Percentiles rank a stretch among this genome's conserved stretches.
phyloP scores from a whole-genome alignment of 768 basidiomycete genomes.

The Lentinus tigrinus region DNA sequence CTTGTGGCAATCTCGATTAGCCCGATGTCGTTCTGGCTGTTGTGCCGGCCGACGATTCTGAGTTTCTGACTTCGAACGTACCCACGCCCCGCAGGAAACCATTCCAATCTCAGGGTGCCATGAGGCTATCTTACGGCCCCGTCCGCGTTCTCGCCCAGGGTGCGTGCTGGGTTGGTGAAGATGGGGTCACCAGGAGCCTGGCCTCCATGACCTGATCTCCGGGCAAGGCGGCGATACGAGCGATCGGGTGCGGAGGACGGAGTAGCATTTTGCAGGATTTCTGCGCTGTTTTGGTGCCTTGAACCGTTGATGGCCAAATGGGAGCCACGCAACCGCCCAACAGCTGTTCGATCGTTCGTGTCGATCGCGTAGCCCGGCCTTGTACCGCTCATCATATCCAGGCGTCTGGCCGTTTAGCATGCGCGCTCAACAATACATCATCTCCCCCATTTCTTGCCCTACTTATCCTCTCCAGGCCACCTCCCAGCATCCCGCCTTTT shows the following conservation, averaged over 20 bases:
- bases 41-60: not conserved
- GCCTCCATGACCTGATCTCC: not conserved
- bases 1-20: constrained; percentile 13
- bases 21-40: constrained; percentile 7
- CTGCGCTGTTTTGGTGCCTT: constrained; percentile 17
- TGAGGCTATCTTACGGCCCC: constrained; percentile 2
- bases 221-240: constrained; percentile 3
- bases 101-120: constrained; percentile 1
- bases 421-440: constrained; percentile 21
- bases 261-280: constrained; percentile 5
- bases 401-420: constrained; percentile 8
- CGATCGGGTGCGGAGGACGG: not conserved
- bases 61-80: not conserved
- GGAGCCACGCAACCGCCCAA: constrained; percentile 10
- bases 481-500: constrained; percentile 10
- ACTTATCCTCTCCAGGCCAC: constrained; percentile 8
- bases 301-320: constrained; percentile 12
- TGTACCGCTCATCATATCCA: constrained; percentile 14
- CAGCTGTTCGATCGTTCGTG: constrained; percentile 13
- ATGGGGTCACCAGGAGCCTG: not conserved
- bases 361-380: constrained; percentile 16
- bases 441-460: constrained; percentile 8
- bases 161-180: constrained; percentile 9
- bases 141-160: not conserved
- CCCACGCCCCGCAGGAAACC: not conserved